These are phyloP conservation scores for Erythrobasidium hasegawianum DNA, from an alignment of 1,284 basidiomycete species.

Conservation along the genomic window DNA sequence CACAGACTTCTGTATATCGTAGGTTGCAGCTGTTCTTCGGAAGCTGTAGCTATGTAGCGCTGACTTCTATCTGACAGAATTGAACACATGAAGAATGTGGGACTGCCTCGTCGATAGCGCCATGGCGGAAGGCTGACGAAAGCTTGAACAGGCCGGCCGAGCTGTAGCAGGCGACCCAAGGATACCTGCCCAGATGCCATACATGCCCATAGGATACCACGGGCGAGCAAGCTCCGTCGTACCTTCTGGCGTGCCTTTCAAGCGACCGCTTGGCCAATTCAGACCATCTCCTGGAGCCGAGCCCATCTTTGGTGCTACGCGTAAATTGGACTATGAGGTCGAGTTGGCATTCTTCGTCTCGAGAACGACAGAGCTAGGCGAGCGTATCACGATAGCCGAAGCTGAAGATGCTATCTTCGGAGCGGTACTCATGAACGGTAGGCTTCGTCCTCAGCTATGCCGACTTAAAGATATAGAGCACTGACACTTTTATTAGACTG, in stretches of 20 bases:
- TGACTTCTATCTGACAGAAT: not conserved
- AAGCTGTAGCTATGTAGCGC: not conserved
- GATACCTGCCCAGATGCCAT: slow-evolving; percentile 23
- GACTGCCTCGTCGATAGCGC: too few relatives aligned
- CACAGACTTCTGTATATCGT: slow-evolving; percentile 25
- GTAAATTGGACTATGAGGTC: slow-evolving; percentile 22
- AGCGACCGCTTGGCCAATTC: slow-evolving; percentile 11
- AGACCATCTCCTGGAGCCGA: not conserved
- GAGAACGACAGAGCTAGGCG: slow-evolving; percentile 1
- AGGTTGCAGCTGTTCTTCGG: too few relatives aligned
- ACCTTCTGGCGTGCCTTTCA: slow-evolving; percentile 12
- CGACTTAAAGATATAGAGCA: not conserved
- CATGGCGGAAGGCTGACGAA: too few relatives aligned
- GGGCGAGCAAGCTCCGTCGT: slow-evolving; percentile 14
- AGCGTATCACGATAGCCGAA: not conserved
- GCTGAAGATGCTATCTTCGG: slow-evolving; percentile 28
- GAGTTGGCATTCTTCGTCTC: slow-evolving; percentile 24
- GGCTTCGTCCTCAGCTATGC: not conserved
- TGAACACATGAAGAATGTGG: slow-evolving; percentile 15
- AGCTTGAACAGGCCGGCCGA: not conserved
- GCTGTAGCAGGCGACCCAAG: slow-evolving; percentile 6
- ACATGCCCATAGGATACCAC: slow-evolving; percentile 30
- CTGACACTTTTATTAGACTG: not conserved
- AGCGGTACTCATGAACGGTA: slow-evolving; percentile 17
- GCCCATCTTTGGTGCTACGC: slow-evolving; percentile 7